Evolutionary conservation across 2,329 filamentous ascomycete species (phyloP).

Genomic region (Neofusicoccum parvum): DNA sequence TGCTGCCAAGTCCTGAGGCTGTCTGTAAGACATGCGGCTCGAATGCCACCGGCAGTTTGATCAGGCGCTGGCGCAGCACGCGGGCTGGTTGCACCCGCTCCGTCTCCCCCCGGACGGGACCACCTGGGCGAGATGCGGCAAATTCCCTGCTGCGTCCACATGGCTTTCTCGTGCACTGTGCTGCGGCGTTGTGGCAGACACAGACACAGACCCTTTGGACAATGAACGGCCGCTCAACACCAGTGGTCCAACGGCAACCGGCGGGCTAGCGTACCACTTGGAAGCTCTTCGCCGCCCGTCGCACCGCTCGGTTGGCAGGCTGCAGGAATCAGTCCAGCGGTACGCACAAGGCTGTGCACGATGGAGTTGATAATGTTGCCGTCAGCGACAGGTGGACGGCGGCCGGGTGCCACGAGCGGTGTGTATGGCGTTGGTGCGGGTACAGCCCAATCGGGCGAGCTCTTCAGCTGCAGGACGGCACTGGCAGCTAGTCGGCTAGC

Average conservation of each 20-base stretch:
- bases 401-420: not conserved
- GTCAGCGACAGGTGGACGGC: not conserved
- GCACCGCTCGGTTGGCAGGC: not conserved
- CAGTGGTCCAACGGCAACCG: not conserved
- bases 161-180: not conserved
- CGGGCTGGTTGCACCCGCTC: too few species aligned
- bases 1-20: not conserved
- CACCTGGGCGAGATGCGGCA: not conserved
- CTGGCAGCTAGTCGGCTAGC: not conserved
- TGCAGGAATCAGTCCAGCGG: not conserved
- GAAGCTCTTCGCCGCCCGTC: not conserved
- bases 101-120: not conserved
- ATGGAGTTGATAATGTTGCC: not conserved
- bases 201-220: not conserved
- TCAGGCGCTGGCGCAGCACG: not conserved
- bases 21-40: not conserved
- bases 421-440: not conserved
- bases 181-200: not conserved
- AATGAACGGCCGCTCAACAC: not conserved
- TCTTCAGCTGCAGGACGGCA: not conserved
- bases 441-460: not conserved
- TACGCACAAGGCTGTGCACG: not conserved
- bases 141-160: not conserved
- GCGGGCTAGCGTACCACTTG: not conserved
- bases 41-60: not conserved